A percentile compares a stretch with the other conserved stretches of the same genome.
Evolutionary conservation across 495 filamentous ascomycete genomes (phyloP).

Genomic region (Lasiosphaeriaceae sp.): DNA sequence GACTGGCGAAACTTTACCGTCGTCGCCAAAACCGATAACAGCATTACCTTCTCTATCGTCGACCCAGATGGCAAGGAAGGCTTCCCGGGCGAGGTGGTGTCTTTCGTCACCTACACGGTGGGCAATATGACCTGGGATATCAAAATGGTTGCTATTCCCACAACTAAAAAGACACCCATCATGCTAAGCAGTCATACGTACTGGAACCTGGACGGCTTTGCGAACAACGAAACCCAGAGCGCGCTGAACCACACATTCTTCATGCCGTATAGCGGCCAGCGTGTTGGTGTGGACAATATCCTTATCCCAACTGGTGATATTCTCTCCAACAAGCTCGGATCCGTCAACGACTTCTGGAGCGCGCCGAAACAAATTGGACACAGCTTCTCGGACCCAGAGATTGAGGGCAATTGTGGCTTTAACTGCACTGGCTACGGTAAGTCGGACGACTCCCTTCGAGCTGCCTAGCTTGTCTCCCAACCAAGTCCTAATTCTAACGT

Average conservation of each 20-base stretch:
- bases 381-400: slow-evolving; percentile 55
- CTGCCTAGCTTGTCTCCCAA: background rate
- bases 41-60: slow-evolving; percentile 75
- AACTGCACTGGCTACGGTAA: slow-evolving; percentile 76
- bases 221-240: slow-evolving; percentile 54
- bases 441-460: slow-evolving; percentile 12
- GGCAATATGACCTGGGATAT: slow-evolving; percentile 49
- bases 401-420: slow-evolving; percentile 60
- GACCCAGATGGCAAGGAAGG: slow-evolving; percentile 68
- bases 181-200: slow-evolving; percentile 69
- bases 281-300: slow-evolving; percentile 70
- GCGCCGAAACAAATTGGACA: slow-evolving; percentile 70
- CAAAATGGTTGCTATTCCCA: slow-evolving; percentile 51
- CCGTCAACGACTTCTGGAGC: slow-evolving; percentile 71
- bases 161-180: slow-evolving; percentile 59
- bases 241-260: slow-evolving; percentile 71
- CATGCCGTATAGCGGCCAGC: slow-evolving; percentile 65
- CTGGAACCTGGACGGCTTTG: slow-evolving; percentile 85
- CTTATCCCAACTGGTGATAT: slow-evolving; percentile 77
- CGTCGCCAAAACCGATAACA: slow-evolving; percentile 57
- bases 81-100: slow-evolving; percentile 78
- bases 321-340: slow-evolving; percentile 53
- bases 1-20: slow-evolving; percentile 80
- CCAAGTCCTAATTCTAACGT: background rate
- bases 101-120: slow-evolving; percentile 69